Evolutionary conservation across 2,329 filamentous ascomycete genomes (phyloP), one percentile per base, ranked within the genome.

Genomic region (Aspergillus candidus): DNA sequence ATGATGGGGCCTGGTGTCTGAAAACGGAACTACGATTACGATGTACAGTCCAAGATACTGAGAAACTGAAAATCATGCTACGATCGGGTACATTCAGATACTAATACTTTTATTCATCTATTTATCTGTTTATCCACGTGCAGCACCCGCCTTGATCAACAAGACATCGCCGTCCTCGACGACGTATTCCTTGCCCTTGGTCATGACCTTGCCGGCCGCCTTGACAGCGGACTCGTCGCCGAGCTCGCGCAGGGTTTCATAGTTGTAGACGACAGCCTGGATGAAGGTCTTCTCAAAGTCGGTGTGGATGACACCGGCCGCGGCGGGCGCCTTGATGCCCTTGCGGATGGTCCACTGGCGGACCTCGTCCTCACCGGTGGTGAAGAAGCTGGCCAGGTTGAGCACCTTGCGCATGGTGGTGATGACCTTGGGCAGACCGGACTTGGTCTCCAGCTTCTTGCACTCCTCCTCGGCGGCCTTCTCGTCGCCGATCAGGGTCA

Each of bases 281-380:
- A 98, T 98, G 67, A 98, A 98, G 0, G 94, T 98, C 83, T 98
- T 98, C 72, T 98, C 93, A 56, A 98, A 97, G 67, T 98, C 93
- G 55, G 84, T 88, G 73, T 98, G 93, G 57, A 98, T 98, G 51
- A 98, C 93, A 77, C 93, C 93, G 32, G 93, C 93, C 37, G 93
- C 93, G 63, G 94, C 86, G 13, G 93, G 93, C n/a, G 93, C 93
- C 76, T 98, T 98, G 65, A 85, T 95, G 58, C 89, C 90, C 62
- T 87, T 90, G 47, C 93, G 83, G 65, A 98, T 88, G 18, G 93
- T 98, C 94, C 93, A 98, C 74, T 98, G 93, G 59, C 93, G 82
- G 53, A 98, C 93, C 74, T 98, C 93, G 65, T 98, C 94, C 17
- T 89, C 72, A 61, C 93, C 93, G 30, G 86, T 90, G 41, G 93